Conservation (phyloP, 495 filamentous ascomycete species). For the Articulospora tetracladia region DNA sequence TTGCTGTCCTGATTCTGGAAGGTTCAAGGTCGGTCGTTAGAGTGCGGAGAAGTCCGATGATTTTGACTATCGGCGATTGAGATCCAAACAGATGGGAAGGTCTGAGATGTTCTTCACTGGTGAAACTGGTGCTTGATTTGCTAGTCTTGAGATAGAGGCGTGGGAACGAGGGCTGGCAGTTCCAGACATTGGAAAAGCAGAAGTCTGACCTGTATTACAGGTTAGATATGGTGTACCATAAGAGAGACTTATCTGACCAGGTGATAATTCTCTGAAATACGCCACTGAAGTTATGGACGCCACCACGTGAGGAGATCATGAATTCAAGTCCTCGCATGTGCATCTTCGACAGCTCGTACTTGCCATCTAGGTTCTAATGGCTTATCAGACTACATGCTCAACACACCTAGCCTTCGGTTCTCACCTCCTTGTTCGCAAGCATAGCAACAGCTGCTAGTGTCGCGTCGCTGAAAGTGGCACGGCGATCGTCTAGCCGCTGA, state of each 20-base stretch:
- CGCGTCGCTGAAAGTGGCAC: neutral
- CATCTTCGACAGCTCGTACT: conserved; percentile 1
- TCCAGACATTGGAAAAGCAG: conserved; percentile 5
- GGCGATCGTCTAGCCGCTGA: neutral
- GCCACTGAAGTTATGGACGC: neutral
- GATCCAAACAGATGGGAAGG: neutral
- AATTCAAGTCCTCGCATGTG: conserved; percentile 5
- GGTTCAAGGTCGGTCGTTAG: conserved; percentile 12
- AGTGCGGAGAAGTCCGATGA: conserved; percentile 20
- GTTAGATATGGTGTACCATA: neutral
- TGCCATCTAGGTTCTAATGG: conserved; percentile 7
- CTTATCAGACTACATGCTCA: neutral
- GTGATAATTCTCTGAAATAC: conserved; percentile 5
- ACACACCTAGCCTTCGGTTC: no score
- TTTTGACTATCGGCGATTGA: neutral
- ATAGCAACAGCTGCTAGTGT: conserved; percentile 15
- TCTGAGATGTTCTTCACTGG: neutral
- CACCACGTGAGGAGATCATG: conserved; percentile 4
- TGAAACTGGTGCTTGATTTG: neutral
- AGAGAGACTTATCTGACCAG: neutral
- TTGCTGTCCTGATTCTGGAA: neutral
- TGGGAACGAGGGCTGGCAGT: neutral
- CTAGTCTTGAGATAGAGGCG: neutral
- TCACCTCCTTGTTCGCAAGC: conserved; percentile 13
- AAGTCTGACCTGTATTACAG: conserved; percentile 8